Evolutionary conservation across 768 basidiomycete genomes (phyloP).

Genomic region (Clitopilus hobsonii): DNA sequence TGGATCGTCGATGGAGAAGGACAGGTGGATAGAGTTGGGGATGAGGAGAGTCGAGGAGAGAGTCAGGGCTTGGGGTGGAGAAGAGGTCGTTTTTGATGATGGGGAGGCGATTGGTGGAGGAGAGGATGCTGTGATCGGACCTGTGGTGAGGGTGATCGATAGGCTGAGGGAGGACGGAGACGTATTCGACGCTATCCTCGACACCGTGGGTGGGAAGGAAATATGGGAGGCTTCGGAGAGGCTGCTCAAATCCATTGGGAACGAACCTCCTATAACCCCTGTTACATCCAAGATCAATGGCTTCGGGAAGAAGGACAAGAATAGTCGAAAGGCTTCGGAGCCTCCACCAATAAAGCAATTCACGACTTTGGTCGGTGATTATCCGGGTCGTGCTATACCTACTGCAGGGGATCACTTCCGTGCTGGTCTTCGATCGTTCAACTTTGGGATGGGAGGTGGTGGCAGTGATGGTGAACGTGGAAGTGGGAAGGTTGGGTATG

Average conservation of each 20-base stretch:
- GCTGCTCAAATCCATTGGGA: slow-evolving; percentile 40
- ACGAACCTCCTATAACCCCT: slow-evolving; percentile 7
- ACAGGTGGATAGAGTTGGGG: slow-evolving; percentile 34
- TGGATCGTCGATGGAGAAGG: slow-evolving; percentile 19
- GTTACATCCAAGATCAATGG: slow-evolving; percentile 9
- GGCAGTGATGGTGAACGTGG: slow-evolving; percentile 19
- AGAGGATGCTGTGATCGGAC: slow-evolving; percentile 25
- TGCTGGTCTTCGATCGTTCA: slow-evolving; percentile 64
- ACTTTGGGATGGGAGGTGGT: slow-evolving; percentile 20
- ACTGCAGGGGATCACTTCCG: slow-evolving; percentile 70
- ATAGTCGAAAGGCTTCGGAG: slow-evolving; percentile 20
- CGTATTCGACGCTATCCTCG: slow-evolving; percentile 76
- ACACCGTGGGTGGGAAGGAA: slow-evolving; percentile 76
- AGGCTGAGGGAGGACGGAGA: slow-evolving; percentile 48
- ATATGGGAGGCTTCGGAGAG: slow-evolving; percentile 73
- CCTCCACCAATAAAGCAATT: slow-evolving; percentile 42
- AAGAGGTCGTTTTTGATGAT: slow-evolving; percentile 73
- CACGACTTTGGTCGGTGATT: slow-evolving; percentile 77
- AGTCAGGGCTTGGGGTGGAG: slow-evolving; percentile 66
- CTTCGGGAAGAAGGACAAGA: slow-evolving; percentile 15
- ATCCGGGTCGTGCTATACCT: slow-evolving; percentile 58
- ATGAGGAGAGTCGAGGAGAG: slow-evolving; percentile 46
- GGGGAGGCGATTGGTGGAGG: slow-evolving; percentile 59
- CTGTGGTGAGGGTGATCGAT: slow-evolving; percentile 47
- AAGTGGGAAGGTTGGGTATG: slow-evolving; percentile 55